phyloP scores from a whole-genome alignment of 2,329 filamentous ascomycete genomes.

The Microsporum ferrugineum region DNA sequence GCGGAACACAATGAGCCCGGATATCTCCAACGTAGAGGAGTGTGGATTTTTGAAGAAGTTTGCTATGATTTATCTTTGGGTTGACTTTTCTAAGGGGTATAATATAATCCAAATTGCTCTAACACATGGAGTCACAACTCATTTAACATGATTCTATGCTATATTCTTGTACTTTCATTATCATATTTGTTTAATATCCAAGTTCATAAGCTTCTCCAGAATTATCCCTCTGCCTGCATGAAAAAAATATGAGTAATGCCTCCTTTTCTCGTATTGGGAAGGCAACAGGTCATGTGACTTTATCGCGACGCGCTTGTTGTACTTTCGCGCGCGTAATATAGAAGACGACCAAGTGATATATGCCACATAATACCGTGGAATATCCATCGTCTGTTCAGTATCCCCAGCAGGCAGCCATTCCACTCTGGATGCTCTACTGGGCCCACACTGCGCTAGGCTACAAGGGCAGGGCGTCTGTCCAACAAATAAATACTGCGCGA shows the following conservation, averaged over 20 bases:
- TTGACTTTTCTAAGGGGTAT: background rate
- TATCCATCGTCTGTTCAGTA: background rate
- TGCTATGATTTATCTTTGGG: background rate
- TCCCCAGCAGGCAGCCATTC: background rate
- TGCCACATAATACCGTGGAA: background rate
- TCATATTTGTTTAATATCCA: too few relatives aligned
- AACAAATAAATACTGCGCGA: background rate
- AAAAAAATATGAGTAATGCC: background rate
- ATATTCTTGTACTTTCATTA: background rate
- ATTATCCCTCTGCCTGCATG: background rate
- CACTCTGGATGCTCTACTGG: background rate
- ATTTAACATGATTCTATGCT: conserved; percentile 1
- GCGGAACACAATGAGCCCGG: background rate
- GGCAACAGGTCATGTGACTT: background rate
- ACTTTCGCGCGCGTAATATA: background rate
- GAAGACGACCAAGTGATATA: background rate
- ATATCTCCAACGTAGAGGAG: background rate
- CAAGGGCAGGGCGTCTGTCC: background rate
- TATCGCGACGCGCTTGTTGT: background rate
- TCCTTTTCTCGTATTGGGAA: background rate
- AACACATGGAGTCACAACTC: background rate
- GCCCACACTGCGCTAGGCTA: background rate
- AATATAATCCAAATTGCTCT: background rate
- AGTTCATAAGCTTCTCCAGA: too few relatives aligned
- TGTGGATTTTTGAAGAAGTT: background rate